Evolutionary conservation across 1,284 basidiomycete species (phyloP), one percentile per base, ranked within the genome.

Genomic region (Ganoderma resinaceum): DNA sequence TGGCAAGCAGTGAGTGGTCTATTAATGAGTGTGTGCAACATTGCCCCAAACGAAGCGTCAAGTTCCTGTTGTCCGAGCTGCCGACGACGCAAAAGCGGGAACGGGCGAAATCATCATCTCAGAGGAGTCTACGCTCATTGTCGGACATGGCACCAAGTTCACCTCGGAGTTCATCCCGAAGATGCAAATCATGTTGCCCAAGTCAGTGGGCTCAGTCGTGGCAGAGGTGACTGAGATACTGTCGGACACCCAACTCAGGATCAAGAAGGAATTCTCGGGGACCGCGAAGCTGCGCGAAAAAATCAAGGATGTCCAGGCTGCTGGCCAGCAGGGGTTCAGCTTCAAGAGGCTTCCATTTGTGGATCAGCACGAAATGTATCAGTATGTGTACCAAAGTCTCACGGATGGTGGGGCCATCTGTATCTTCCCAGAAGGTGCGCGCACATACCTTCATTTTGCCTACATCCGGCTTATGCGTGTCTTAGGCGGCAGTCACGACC

Each of bases 31-130:
- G 29, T 23, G 35, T 46, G 61, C 68, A 72, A 63, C 71, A 52
- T 42, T 58, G 69, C 67, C 74, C 74, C 69, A 76, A 46, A 35
- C 52, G 55, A 62, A 65, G 57, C 63, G 2, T 58, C 8, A 74
- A 98, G 97, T 98, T 71, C 95, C 97, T 66, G 97, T 99, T 63
- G 89, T 90, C 53, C 93, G 98, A 70, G 97, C 98, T 59, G 94
- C 93, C 33, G 98, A 99, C 79, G 87, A 90, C 66, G 95, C 95
- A 37, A 94, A 89, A 78, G 80, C 89, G 38, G 97, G 96, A 26
- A 85, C 84, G 12, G 98, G 98, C 38, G 83, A 84, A 37, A 84
- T 99, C 66, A 85, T 84, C 67, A 82, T 97, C 62, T 93, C 94
- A 29, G 83, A 86, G 9, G 91, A 96, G 76, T 89, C 95, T 4